Evolutionary conservation across 2,329 filamentous ascomycete genomes (phyloP).

Genomic region (Cytospora schulzeri): DNA sequence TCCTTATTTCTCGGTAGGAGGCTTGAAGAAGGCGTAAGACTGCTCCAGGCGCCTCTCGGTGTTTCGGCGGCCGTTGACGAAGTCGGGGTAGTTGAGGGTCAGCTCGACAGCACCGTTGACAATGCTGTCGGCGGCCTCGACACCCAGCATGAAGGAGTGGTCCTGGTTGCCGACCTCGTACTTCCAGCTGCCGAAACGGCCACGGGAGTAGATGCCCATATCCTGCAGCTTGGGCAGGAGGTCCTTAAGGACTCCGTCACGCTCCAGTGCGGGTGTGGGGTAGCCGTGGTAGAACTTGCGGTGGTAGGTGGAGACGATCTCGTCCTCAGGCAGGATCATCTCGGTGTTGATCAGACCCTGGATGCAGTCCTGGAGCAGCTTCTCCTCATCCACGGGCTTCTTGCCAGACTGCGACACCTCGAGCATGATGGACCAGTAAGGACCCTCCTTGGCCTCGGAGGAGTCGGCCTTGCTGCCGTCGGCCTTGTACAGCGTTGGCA

Average conservation of each 20-base stretch:
- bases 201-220: constrained; percentile 90
- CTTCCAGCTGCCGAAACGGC: constrained; percentile 96
- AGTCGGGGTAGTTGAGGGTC: constrained; percentile 95
- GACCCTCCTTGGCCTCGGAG: constrained; percentile 76
- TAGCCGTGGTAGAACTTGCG: constrained; percentile 98
- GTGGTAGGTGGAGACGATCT: constrained; percentile 98
- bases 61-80: constrained; percentile 81
- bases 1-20: constrained; percentile 17
- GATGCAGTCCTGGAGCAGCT: constrained; percentile 86
- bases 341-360: constrained; percentile 97
- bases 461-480: constrained; percentile 80
- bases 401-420: constrained; percentile 94
- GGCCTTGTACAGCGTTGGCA: constrained; percentile 82
- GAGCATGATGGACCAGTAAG: constrained; percentile 99
- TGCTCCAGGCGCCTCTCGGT: constrained; percentile 63
- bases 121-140: constrained; percentile 89
- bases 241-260: constrained; percentile 90
- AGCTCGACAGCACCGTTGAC: constrained; percentile 87
- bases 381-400: constrained; percentile 90
- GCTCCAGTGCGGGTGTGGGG: constrained; percentile 91
- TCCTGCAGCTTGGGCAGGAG: constrained; percentile 90
- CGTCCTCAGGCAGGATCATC: constrained; percentile 87
- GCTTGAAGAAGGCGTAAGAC: constrained; percentile 42
- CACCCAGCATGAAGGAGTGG: constrained; percentile 96
- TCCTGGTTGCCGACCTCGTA: constrained; percentile 97